Conservation (phyloP, 352 stramenopile genomes). For the Plasmopara viticola region DNA sequence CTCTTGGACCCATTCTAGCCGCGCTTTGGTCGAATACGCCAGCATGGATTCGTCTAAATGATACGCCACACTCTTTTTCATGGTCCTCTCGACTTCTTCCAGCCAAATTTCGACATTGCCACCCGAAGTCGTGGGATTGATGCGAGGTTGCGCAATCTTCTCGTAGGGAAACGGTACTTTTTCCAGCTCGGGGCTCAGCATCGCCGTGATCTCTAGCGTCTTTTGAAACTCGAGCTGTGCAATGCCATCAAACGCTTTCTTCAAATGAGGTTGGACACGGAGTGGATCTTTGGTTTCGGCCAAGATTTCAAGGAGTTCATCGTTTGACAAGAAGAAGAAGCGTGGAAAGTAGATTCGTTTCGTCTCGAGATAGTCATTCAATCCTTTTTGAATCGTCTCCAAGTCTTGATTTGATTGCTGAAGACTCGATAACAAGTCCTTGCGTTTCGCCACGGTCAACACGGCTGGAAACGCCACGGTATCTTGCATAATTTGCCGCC, state of each 20-base stretch:
- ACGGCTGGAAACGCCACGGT: conserved; percentile 70
- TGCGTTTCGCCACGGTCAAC: conserved; percentile 67
- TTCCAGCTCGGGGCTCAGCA: conserved; percentile 84
- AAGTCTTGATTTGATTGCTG: conserved; percentile 88
- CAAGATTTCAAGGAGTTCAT: conserved; percentile 90
- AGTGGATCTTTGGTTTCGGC: conserved; percentile 91
- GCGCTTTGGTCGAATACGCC: conserved; percentile 84
- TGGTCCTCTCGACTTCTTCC: conserved; percentile 79
- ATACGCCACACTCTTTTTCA: conserved; percentile 76
- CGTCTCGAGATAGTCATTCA: conserved; percentile 90
- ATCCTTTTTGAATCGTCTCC: conserved; percentile 92
- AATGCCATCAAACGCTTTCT: conserved; percentile 94
- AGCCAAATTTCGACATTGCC: conserved; percentile 91
- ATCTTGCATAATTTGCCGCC: conserved; percentile 84
- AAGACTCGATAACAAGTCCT: conserved; percentile 74
- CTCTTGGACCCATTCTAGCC: conserved; percentile 86
- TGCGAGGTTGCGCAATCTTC: conserved; percentile 80
- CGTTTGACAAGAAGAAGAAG: conserved; percentile 92
- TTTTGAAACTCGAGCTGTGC: conserved; percentile 88
- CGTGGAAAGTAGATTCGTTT: conserved; percentile 88
- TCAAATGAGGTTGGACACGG: conserved; percentile 91
- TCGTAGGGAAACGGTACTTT: conserved; percentile 87
- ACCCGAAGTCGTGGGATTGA: conserved; percentile 91
- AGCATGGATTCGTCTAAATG: conserved; percentile 80
- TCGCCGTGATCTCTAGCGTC: conserved; percentile 89